A percentile compares a stretch with the other conserved stretches of the same genome.
Conservation (phyloP, 2,329 filamentous ascomycete genomes). For the Geosmithia flava region DNA sequence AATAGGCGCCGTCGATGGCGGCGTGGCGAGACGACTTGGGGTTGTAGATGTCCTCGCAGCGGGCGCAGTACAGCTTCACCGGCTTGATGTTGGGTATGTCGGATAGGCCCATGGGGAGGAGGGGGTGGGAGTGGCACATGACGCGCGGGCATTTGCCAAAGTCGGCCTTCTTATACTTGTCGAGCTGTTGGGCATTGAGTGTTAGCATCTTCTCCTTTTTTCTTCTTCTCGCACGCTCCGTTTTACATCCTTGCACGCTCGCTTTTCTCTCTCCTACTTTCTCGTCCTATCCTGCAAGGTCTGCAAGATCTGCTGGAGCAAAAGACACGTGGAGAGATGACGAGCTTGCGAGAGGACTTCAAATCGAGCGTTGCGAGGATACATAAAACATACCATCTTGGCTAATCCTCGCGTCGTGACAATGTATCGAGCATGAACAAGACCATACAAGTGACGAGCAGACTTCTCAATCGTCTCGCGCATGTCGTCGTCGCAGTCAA, state of each 20-base stretch:
- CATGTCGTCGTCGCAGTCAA: slow-evolving; percentile 98
- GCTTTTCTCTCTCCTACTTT: neutral
- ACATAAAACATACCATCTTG: slow-evolving; percentile 66
- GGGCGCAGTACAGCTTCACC: slow-evolving; percentile 93
- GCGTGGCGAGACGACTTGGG: slow-evolving; percentile 95
- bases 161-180: slow-evolving; percentile 97
- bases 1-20: slow-evolving; percentile 93
- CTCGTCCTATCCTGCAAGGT: too few species aligned
- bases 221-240: neutral
- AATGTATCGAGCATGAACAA: slow-evolving; percentile 93
- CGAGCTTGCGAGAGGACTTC: neutral
- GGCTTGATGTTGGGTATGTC: slow-evolving; percentile 80
- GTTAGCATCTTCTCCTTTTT: neutral
- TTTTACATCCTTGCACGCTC: neutral
- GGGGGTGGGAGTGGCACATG: slow-evolving; percentile 82
- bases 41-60: slow-evolving; percentile 98
- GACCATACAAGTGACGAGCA: slow-evolving; percentile 84
- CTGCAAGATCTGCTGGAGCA: neutral
- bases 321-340: neutral
- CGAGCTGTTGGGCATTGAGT: slow-evolving; percentile 48
- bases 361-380: neutral
- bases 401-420: slow-evolving; percentile 86
- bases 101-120: slow-evolving; percentile 88
- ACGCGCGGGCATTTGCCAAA: slow-evolving; percentile 98
- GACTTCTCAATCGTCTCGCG: slow-evolving; percentile 97